Base-by-base conservation (phyloP, 306 rosid genomes). In the Lathyrus oleraceus region DNA sequence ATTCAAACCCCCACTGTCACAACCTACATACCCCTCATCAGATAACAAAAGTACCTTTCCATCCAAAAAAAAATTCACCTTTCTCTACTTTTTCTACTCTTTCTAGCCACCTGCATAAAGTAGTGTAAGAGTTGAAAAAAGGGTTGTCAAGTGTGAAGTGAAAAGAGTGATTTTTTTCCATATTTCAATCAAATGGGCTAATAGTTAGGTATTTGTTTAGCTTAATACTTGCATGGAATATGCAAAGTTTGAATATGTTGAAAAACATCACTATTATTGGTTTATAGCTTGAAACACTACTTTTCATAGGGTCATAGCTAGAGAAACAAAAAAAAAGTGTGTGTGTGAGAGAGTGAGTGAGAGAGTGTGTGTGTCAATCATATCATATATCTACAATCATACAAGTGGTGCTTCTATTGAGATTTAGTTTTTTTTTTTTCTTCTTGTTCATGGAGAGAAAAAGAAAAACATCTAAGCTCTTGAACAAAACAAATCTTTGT, bases 401-500 rank as follows among this genome's bases (percentile, higher is more conserved):
- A 36, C 23, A 17, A 62, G 57, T 64, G 11, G 52, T 72, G 57
- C 51, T 74, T 57, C 19, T 16, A 35, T 52, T 6, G 28, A 60
- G 39, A 15, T 67, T 43, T 49, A 61, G 63, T 49, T 14, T 64
- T 61, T 49, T 14, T 64, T 61, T 25, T 38, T 36, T 47, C 17
- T 54, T 53, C 39, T 71, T 82, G 65, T 80, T 78, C 77, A 92
- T 93, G 98, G 98, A 88, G 91, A 80, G 80, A 80, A 86, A 81
- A 74, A 75, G 79, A 71, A 74, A 69, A 10, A 78, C 80, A 81
- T n/a, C 52, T 17, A 62, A 76, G 70, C 64, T 70, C 53, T 28
- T 62, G 58, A 77, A 38, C 27, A 35, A 56, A 66, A 77, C 60
- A 64, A 58, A 51, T 25, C 48, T 83, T 10, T 40, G 59, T 61